phyloP scores from a whole-genome alignment of 2,329 filamentous ascomycete species.

The Corynespora cassiicola region DNA sequence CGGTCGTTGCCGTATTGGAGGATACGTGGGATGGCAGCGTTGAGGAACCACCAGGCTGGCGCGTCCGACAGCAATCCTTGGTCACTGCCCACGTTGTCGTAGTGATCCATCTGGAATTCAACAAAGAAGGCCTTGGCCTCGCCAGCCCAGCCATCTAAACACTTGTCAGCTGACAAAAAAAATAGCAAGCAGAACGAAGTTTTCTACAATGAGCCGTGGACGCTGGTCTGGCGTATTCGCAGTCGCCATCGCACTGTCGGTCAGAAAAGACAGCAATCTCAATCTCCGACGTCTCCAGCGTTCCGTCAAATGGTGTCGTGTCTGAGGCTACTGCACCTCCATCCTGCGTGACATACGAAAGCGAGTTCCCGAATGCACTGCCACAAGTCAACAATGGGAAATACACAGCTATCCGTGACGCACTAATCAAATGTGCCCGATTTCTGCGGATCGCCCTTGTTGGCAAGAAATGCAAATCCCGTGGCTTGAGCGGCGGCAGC shows the following conservation, averaged over 20 bases:
- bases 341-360: conserved; percentile 60
- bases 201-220: conserved; percentile 59
- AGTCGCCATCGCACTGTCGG: conserved; percentile 53
- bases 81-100: conserved; percentile 36
- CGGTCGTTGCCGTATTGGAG: conserved; percentile 67
- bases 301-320: conserved; percentile 58
- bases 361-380: conserved; percentile 62
- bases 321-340: conserved; percentile 54
- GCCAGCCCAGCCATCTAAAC: conserved; percentile 72
- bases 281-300: conserved; percentile 37
- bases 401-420: conserved; percentile 1
- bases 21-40: conserved; percentile 73
- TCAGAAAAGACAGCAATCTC: conserved; percentile 46
- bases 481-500: conserved; percentile 48
- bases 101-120: conserved; percentile 70
- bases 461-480: conserved; percentile 65
- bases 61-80: conserved; percentile 64
- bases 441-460: conserved; percentile 59
- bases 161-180: no score
- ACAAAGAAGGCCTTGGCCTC: conserved; percentile 75
- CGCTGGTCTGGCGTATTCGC: conserved; percentile 57
- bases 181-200: no score
- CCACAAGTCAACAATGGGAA: conserved; percentile 10
- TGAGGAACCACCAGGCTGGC: conserved; percentile 79
- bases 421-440: conserved; percentile 63